Evolutionary conservation across 176 grass and related monocot species (phyloP), one percentile per base, ranked within the genome.

Genomic region (Metroxylon sagu): DNA sequence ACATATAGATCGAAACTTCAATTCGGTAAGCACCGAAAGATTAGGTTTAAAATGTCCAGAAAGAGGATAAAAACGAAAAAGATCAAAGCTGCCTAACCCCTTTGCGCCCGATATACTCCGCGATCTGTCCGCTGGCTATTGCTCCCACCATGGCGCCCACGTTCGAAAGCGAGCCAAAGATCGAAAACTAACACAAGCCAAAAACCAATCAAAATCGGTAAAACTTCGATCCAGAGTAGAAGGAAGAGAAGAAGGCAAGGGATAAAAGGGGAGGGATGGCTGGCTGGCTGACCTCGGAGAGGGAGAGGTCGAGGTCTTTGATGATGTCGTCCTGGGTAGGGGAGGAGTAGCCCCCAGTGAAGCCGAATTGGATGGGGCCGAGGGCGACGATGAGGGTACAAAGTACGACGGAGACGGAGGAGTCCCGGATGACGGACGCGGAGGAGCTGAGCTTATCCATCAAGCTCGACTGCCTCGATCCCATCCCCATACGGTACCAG

Each of bases 291-390:
- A 79, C 89, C 81, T 96, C 87, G 17, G 87, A 80, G 65, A 97
- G 62, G 54, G 92, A 82, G 66, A 97, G 92, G 14, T 54, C 62
- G 59, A 97, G 92, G 67, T 91, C 87, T 2, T 49, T 18, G 48
- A 88, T 90, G 76, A 91, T 91, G 63, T 57, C 84, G 59, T 79
- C 77, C 78, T 91, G 84, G 16, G 92, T 80, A 4, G 87, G 92
- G 19, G 92, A 97, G 7, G 83, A 82, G 81, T 85, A 97, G 29
- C 92, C 87, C 87, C 84, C 73, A 19, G 84, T 88, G 83, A 97
- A 97, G 35, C 92, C 92, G 65, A 88, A 97, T 66, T 97, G 92
- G 81, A 97, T 88, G 30, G 87, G 93, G 1, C 92, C 92, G 26
- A 91, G 81, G 5, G 87, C 87, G 58, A 91, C 87, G 68, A 97